A percentile compares a stretch with the other conserved stretches of the same genome.
Conservation (phyloP, 176 grass and related monocot species). For the Neostapfia colusana region DNA sequence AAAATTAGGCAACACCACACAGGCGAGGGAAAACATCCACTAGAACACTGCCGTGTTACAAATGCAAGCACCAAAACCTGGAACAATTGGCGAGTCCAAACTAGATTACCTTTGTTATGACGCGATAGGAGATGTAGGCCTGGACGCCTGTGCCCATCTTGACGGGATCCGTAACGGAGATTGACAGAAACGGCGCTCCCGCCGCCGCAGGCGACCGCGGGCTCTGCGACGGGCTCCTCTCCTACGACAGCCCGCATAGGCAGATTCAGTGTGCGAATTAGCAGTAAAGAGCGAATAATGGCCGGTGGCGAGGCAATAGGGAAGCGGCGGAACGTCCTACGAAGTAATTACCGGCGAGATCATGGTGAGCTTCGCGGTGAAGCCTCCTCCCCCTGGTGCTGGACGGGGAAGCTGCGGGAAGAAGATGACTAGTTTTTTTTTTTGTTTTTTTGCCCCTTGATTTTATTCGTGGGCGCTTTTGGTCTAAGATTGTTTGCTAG, state of each 20-base stretch:
- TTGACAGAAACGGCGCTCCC: constrained; percentile 52
- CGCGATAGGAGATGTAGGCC: constrained; percentile 96
- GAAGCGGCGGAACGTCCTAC: background rate
- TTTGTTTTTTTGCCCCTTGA: constrained; percentile 29
- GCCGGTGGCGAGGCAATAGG: background rate
- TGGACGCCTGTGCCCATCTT: constrained; percentile 96
- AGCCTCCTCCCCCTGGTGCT: constrained; percentile 36
- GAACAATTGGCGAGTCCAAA: constrained; percentile 21
- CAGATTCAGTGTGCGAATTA: constrained; percentile 46
- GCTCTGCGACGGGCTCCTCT: constrained; percentile 73
- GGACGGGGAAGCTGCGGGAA: constrained; percentile 44
- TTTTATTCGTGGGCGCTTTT: constrained; percentile 23
- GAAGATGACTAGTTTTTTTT: constrained; percentile 17
- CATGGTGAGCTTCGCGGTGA: constrained; percentile 58
- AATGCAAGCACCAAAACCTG: constrained; percentile 25
- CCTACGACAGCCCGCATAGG: constrained; percentile 47
- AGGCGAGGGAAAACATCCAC: background rate
- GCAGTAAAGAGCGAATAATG: background rate
- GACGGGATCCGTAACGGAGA: constrained; percentile 93
- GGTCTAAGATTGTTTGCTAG: constrained; percentile 8
- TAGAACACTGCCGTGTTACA: background rate
- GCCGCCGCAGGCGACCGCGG: constrained; percentile 60
- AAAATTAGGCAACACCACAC: background rate
- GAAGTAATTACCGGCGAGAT: constrained; percentile 61
- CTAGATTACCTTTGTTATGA: constrained; percentile 81